A percentile compares a stretch with the other conserved stretches of the same genome.
phyloP scores from a whole-genome alignment of 495 filamentous ascomycete genomes.

The Aspergillus leporis region DNA sequence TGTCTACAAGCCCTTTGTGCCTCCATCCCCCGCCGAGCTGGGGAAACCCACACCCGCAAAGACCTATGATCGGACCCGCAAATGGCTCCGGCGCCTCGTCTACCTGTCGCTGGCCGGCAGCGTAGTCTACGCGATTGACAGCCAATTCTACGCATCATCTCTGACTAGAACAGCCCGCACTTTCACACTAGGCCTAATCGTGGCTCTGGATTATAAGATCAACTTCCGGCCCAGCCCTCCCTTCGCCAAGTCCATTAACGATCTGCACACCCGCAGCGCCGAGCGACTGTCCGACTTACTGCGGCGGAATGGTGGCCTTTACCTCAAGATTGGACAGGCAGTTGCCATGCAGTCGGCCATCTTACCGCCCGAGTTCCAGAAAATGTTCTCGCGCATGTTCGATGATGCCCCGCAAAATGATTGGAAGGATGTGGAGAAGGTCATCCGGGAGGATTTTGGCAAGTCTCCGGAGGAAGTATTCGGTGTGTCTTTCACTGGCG shows the following conservation, averaged over 20 bases:
- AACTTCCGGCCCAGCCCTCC: constrained; percentile 85
- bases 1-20: constrained; percentile 69
- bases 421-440: constrained; percentile 86
- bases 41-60: constrained; percentile 69
- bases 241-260: constrained; percentile 62
- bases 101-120: constrained; percentile 61
- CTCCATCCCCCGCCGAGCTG: constrained; percentile 78
- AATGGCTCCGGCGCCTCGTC: constrained; percentile 73
- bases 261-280: constrained; percentile 79
- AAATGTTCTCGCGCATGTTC: constrained; percentile 95
- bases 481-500: constrained; percentile 74
- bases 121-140: constrained; percentile 65
- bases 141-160: constrained; percentile 70
- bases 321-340: constrained; percentile 97
- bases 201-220: constrained; percentile 91
- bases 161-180: constrained; percentile 80
- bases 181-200: constrained; percentile 74
- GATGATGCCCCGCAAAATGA: constrained; percentile 94
- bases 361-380: constrained; percentile 88
- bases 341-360: constrained; percentile 97
- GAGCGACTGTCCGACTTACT: constrained; percentile 78
- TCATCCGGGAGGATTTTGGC: constrained; percentile 86
- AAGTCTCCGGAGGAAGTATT: constrained; percentile 83
- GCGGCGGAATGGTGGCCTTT: constrained; percentile 84
- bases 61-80: constrained; percentile 62